These are phyloP conservation scores for Torulaspora globosa DNA, from an alignment of 1,139 yeast species.

Conservation along the genomic window DNA sequence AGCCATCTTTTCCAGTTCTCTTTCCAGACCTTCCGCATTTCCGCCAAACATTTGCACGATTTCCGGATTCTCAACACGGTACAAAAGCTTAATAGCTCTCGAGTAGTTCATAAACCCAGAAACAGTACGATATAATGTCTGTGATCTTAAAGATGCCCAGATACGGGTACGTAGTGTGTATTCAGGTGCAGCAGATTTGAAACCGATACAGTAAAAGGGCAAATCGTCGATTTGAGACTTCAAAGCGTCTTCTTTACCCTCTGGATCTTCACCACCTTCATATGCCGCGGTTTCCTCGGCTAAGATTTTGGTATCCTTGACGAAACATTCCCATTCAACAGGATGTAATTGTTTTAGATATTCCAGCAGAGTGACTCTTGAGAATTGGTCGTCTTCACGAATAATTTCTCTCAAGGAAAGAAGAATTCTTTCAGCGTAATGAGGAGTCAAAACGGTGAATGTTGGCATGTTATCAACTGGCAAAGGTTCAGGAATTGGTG, in stretches of 20 bases:
- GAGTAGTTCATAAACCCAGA: conserved; percentile 99
- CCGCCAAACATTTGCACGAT: conserved; percentile 98
- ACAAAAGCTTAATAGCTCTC: conserved; percentile 92
- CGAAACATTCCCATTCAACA: conserved; percentile 99
- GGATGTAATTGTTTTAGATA: conserved; percentile 97
- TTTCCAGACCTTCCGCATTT: conserved; percentile 89
- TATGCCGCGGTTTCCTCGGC: conserved; percentile 96
- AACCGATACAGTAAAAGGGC: conserved; percentile 98
- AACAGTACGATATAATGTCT: conserved; percentile 95
- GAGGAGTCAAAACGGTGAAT: conserved; percentile 95
- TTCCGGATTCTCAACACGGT: conserved; percentile 98
- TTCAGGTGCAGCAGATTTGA: conserved; percentile 99
- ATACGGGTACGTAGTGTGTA: conserved; percentile 96
- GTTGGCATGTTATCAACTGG: conserved; percentile 99
- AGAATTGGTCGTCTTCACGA: conserved; percentile 97
- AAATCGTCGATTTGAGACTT: conserved; percentile 92
- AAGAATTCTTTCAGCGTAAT: conserved; percentile 93
- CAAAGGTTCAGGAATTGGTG: conserved; percentile 96
- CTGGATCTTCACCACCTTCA: conserved; percentile 70
- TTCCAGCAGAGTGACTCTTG: conserved; percentile 93
- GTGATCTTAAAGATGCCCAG: conserved; percentile 98
- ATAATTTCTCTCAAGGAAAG: conserved; percentile 93
- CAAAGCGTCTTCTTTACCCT: conserved; percentile 62
- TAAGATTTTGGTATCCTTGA: conserved; percentile 94
- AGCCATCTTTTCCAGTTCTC: conserved; percentile 98